These are phyloP conservation scores for Dictyostelium brefeldianum DNA, from an alignment of 78 protist genomes.

Conservation along the genomic window DNA sequence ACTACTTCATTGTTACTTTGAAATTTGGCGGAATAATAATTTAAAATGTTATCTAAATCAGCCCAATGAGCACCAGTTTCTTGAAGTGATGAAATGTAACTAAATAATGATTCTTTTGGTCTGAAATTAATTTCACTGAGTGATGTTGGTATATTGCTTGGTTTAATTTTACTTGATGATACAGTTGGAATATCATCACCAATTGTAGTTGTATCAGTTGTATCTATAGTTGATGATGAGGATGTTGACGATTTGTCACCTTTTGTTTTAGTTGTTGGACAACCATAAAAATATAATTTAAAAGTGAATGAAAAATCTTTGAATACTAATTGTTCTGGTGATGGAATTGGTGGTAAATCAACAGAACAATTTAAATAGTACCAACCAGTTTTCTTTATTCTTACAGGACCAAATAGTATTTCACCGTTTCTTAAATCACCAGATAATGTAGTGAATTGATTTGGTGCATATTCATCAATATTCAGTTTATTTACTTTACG, in stretches of 20 bases:
- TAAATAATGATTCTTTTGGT: conserved; percentile 45
- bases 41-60: conserved; percentile 38
- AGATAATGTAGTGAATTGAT: conserved; percentile 29
- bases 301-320: conserved; percentile 53
- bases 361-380: conserved; percentile 51
- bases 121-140: conserved; percentile 15
- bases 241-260: not conserved
- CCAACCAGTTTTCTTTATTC: conserved; percentile 72
- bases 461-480: conserved; percentile 55
- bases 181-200: not conserved
- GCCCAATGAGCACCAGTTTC: conserved; percentile 75
- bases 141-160: conserved; percentile 9
- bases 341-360: conserved; percentile 50
- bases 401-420: conserved; percentile 48
- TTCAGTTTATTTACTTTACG: conserved; percentile 47
- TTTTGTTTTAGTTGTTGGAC: conserved; percentile 22
- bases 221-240: not conserved
- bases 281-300: conserved; percentile 68
- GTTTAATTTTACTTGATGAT: not conserved
- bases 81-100: conserved; percentile 61
- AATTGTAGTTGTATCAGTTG: not conserved
- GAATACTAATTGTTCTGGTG: conserved; percentile 18
- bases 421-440: conserved; percentile 52
- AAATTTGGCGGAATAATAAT: not conserved
- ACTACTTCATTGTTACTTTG: conserved; percentile 40